Evolutionary conservation across 176 grass and related monocot species (phyloP).

Genomic region (Triticum monococcum): DNA sequence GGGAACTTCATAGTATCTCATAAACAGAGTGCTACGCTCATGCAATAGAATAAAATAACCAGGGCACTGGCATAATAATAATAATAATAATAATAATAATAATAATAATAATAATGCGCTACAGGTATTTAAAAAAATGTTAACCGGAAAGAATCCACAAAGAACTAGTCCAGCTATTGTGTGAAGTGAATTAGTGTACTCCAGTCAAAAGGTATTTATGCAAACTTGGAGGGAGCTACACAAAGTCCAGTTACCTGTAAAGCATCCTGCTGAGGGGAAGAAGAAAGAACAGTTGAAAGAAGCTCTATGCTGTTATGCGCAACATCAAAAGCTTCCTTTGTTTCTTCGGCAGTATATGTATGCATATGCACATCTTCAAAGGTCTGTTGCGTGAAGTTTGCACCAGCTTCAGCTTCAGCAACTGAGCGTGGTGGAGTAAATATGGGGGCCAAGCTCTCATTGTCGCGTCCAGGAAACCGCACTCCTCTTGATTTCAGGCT

Average conservation of each 20-base stretch:
- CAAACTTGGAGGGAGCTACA: slow-evolving; percentile 14
- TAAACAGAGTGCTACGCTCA: not conserved
- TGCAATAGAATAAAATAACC: not conserved
- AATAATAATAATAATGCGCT: not conserved
- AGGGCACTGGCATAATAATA: not conserved
- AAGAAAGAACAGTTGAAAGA: slow-evolving; percentile 89
- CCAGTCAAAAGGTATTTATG: not conserved
- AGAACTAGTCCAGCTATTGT: not conserved
- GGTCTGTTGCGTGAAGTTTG: slow-evolving; percentile 48
- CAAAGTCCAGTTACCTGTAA: slow-evolving; percentile 65
- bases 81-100: not conserved
- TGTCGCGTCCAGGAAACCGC: not conserved
- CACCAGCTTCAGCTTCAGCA: slow-evolving; percentile 52
- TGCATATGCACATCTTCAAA: slow-evolving; percentile 61
- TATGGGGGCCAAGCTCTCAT: slow-evolving; percentile 45
- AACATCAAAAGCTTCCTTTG: slow-evolving; percentile 90
- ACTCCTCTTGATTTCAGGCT: slow-evolving; percentile 31
- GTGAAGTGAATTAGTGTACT: not conserved
- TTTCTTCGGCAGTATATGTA: slow-evolving; percentile 68
- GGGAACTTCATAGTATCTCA: not conserved
- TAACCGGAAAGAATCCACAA: not conserved
- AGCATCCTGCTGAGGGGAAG: slow-evolving; percentile 84
- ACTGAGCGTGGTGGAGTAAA: slow-evolving; percentile 73
- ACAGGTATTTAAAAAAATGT: not conserved
- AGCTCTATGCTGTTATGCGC: slow-evolving; percentile 87